Percentiles rank a stretch among this genome's conserved stretches.
These are phyloP conservation scores for Cucurbita moschata DNA, from an alignment of 306 rosid genomes.

Conservation along the genomic window DNA sequence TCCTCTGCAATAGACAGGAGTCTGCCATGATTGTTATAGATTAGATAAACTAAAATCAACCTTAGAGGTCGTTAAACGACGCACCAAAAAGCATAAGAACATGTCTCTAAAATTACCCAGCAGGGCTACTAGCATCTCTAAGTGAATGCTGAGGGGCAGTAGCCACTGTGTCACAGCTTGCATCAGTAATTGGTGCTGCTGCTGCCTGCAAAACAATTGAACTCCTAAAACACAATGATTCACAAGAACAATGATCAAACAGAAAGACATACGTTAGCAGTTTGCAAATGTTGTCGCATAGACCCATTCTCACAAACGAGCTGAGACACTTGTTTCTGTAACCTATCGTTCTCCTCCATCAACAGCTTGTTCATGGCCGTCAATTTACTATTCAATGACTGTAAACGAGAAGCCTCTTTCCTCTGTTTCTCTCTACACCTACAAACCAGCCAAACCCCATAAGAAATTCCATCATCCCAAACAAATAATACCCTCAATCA, in stretches of 20 bases:
- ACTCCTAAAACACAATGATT: background rate
- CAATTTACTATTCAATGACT: constrained; percentile 74
- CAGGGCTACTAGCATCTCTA: constrained; percentile 91
- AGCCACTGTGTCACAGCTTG: constrained; percentile 77
- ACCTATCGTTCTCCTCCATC: constrained; percentile 96
- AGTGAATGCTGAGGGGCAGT: constrained; percentile 68
- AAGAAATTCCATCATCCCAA: background rate
- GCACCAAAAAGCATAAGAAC: background rate
- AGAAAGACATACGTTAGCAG: constrained; percentile 28
- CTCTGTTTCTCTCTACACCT: constrained; percentile 98
- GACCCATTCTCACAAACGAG: constrained; percentile 81
- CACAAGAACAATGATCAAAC: background rate
- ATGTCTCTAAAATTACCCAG: constrained; percentile 54
- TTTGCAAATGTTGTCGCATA: constrained; percentile 81
- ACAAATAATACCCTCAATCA: background rate
- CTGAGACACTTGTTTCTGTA: constrained; percentile 98
- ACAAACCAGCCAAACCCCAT: constrained; percentile 11
- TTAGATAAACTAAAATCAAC: background rate
- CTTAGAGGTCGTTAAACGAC: background rate
- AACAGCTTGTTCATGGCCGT: constrained; percentile 87
- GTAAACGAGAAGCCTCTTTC: constrained; percentile 84
- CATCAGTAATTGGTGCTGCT: constrained; percentile 68
- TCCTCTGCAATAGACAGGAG: constrained; percentile 97
- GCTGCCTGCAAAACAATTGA: constrained; percentile 35
- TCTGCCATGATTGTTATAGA: constrained; percentile 26